phyloP scores from a whole-genome alignment of 2,329 filamentous ascomycete genomes.

The Lecanoromycetidae sp. region DNA sequence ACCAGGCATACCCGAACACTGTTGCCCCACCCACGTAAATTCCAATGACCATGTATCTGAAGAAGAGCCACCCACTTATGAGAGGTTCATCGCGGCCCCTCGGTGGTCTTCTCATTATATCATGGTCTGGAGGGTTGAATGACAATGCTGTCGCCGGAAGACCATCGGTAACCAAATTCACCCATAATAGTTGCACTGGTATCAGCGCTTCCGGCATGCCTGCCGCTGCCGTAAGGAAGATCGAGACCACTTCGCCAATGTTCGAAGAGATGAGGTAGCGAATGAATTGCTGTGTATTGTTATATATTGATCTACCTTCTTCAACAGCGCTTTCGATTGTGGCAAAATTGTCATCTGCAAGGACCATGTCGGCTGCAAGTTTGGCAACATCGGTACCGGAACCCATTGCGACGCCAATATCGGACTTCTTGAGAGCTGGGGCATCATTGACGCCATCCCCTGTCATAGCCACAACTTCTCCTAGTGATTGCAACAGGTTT shows the following conservation, averaged over 20 bases:
- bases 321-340: constrained; percentile 94
- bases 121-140: constrained; percentile 97
- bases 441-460: constrained; percentile 98
- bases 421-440: constrained; percentile 92
- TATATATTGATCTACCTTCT: constrained; percentile 96
- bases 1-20: constrained; percentile 97
- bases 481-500: constrained; percentile 82
- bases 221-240: constrained; percentile 90
- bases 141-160: constrained; percentile 90
- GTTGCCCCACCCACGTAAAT: constrained; percentile 90
- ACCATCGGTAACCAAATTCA: constrained; percentile 95
- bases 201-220: constrained; percentile 97
- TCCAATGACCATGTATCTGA: constrained; percentile 93
- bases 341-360: constrained; percentile 97
- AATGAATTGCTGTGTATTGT: constrained; percentile 99
- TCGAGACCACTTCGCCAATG: constrained; percentile 97
- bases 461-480: constrained; percentile 97
- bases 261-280: constrained; percentile 98
- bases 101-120: constrained; percentile 89
- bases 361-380: constrained; percentile 94
- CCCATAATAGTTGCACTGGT: constrained; percentile 94
- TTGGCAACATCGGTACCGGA: constrained; percentile 95
- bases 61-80: constrained; percentile 91
- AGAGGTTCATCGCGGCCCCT: constrained; percentile 86
- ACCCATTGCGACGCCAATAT: constrained; percentile 98